Evolutionary conservation across 2,329 filamentous ascomycete species (phyloP), one percentile per base, ranked within the genome.

Genomic region (Venturiaceae sp.): DNA sequence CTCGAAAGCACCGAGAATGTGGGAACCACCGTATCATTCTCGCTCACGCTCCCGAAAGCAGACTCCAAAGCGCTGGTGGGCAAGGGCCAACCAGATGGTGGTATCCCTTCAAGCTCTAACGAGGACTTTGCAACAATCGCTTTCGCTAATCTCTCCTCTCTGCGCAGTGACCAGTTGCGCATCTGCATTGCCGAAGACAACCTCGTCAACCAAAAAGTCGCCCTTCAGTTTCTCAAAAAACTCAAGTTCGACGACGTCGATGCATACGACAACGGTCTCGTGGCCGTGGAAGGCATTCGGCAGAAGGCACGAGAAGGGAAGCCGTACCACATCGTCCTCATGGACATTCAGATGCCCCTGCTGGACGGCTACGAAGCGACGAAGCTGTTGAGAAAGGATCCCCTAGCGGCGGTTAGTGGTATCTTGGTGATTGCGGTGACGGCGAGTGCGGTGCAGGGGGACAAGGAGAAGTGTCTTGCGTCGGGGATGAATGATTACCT

Each of bases 391-490:
- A 85, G 92, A 9, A 83, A 83, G 64, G 90, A 96, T 69, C 71
- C 83, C 0, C n/a, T n/a, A n/a, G n/a, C 82, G 90, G 59, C 86
- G 90, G 39, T 81, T 83, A 7, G 90, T 96, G 11, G 1, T 77
- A 96, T n/a, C n/a, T n/a, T n/a, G n/a, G 88, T 97, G 54, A 96
- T 97, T 65, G 92, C 92, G 57, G 96, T 97, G 92, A 97, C 92
- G 1, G 92, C 92, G 1, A 92, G 87, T 26, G 92, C 92, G 3
- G 96, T 97, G 62, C 88, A 94, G 69, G 92, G 92, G n/a, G 92
- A 97, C 69, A 81, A 91, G 53, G 92, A 96, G 70, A 96, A 95
- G 74, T 96, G 92, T 65, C 76, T 96, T 19, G 89, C 90, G 55
- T 89, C 90, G 1, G 92, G 92, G 47, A 97, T 97, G 92, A n/a